phyloP scores from a whole-genome alignment of 2,329 filamentous ascomycete species.

The Ceratocystiopsis minuta region DNA sequence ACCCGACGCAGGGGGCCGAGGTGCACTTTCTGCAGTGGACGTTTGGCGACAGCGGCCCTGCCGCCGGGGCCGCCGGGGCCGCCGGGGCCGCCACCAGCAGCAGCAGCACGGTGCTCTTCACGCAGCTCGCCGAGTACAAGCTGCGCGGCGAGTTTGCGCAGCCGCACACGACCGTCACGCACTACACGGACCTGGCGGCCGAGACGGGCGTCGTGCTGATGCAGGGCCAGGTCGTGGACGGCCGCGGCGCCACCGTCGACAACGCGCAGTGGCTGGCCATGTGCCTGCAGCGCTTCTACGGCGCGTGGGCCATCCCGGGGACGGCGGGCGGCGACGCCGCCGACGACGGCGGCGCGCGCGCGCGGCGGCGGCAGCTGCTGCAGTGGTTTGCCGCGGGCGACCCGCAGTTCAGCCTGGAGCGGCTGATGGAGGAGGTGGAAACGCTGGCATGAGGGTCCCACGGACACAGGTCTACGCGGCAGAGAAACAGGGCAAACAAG shows the following conservation, averaged over 20 bases:
- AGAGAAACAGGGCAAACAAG: too few species aligned
- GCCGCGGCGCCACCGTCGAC: constrained; percentile 56
- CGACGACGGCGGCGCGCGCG: constrained; percentile 37
- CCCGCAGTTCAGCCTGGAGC: constrained; percentile 61
- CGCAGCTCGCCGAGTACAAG: constrained; percentile 86
- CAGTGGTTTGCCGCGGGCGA: constrained; percentile 72
- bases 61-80: background rate
- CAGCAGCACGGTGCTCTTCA: constrained; percentile 72
- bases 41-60: constrained; percentile 37
- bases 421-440: constrained; percentile 77
- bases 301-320: constrained; percentile 32
- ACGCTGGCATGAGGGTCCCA: constrained; percentile 41
- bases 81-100: constrained; percentile 23
- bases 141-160: constrained; percentile 71
- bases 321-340: constrained; percentile 13
- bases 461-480: too few species aligned
- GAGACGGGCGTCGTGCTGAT: constrained; percentile 69
- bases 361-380: constrained; percentile 47
- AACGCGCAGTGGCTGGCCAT: constrained; percentile 83
- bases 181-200: constrained; percentile 64
- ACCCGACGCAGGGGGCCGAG: constrained; percentile 52
- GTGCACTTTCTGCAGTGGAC: constrained; percentile 96
- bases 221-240: constrained; percentile 63
- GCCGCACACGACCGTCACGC: constrained; percentile 86
- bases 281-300: constrained; percentile 90